A percentile compares a stretch with the other conserved stretches of the same genome.
Conservation (phyloP, 345 rosid species). For the Citrus trifoliata region DNA sequence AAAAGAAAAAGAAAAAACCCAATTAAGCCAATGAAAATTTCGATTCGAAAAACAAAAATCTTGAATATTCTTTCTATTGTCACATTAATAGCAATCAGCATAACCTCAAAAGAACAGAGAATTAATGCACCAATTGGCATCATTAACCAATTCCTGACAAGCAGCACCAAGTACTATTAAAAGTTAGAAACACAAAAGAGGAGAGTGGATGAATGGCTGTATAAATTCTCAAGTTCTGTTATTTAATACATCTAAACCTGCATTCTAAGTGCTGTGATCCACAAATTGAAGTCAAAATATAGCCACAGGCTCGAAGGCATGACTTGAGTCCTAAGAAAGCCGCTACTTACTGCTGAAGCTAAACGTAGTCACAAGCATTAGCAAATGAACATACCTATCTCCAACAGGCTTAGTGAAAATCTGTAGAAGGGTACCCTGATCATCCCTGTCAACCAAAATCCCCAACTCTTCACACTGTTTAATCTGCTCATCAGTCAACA, state of each 20-base stretch:
- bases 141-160: neutral
- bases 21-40: neutral
- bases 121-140: neutral
- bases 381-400: constrained; percentile 48
- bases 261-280: neutral
- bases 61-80: neutral
- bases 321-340: too few species aligned
- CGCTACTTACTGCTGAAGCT: too few species aligned
- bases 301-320: too few species aligned
- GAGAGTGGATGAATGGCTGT: neutral
- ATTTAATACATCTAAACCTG: neutral
- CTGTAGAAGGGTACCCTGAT: constrained; percentile 93
- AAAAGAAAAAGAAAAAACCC: too few species aligned
- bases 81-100: neutral
- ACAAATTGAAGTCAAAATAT: neutral
- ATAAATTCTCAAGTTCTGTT: neutral
- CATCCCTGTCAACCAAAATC: constrained; percentile 90
- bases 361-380: neutral
- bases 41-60: neutral
- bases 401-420: constrained; percentile 96
- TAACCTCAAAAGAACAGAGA: neutral
- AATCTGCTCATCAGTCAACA: constrained; percentile 73
- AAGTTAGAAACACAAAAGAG: neutral
- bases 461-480: constrained; percentile 86
- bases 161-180: neutral